Conservation (phyloP, 2,329 filamentous ascomycete species). For the Aureobasidium sp. region DNA sequence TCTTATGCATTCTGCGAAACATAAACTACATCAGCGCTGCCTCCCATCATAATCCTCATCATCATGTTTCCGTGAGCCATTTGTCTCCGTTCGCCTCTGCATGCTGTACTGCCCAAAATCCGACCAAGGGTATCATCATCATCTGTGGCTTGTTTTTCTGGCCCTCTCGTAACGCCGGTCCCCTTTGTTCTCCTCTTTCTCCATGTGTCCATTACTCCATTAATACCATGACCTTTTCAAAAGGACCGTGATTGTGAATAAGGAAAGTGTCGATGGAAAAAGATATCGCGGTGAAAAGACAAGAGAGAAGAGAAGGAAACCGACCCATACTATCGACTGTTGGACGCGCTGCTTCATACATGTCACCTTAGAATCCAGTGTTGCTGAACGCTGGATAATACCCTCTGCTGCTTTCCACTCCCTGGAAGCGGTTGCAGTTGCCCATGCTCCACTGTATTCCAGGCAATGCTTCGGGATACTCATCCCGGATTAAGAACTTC, state of each 20-base stretch:
- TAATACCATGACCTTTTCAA: not conserved
- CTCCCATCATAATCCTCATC: not conserved
- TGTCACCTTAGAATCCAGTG: constrained; percentile 27
- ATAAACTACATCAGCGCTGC: constrained; percentile 3
- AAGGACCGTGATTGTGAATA: not conserved
- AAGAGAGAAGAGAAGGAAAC: not conserved
- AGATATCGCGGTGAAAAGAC: not conserved
- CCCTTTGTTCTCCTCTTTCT: not conserved
- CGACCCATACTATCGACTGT: not conserved
- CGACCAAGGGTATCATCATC: not conserved
- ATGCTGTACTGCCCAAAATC: constrained; percentile 8
- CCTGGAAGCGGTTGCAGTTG: constrained; percentile 37
- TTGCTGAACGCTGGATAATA: constrained; percentile 39
- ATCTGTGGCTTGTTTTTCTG: not conserved
- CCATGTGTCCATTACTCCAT: not conserved
- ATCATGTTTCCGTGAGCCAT: not conserved
- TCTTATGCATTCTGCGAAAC: not conserved
- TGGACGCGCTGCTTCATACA: not conserved
- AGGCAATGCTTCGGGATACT: constrained; percentile 30
- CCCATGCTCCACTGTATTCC: constrained; percentile 31
- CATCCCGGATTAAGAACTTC: constrained; percentile 33
- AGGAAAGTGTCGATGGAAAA: not conserved
- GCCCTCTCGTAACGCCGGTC: not conserved
- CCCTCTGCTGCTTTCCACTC: constrained; percentile 39
- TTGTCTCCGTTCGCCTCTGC: not conserved